A percentile compares a stretch with the other conserved stretches of the same genome.
Evolutionary conservation across 352 stramenopile genomes (phyloP).

Genomic region (Blastocystis sp.): DNA sequence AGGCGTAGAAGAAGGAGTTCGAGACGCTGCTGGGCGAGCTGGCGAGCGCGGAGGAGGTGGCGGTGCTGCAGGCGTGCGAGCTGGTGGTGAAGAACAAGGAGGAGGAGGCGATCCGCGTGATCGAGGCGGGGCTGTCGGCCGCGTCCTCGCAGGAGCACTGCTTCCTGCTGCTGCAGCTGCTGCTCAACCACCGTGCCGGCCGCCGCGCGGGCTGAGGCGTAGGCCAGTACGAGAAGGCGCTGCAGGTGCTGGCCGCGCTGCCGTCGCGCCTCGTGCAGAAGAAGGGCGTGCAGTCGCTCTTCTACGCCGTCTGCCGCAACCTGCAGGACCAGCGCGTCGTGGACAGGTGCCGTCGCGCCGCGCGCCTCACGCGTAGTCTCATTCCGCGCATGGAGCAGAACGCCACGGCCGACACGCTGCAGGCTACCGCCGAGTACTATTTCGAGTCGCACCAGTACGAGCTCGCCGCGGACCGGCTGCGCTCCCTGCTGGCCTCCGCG

Average conservation of each 20-base stretch:
- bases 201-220: not conserved
- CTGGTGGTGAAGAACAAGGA: constrained; percentile 32
- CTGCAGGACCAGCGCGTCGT: constrained; percentile 45
- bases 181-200: constrained; percentile 21
- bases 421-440: constrained; percentile 43
- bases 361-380: constrained; percentile 4
- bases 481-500: constrained; percentile 18
- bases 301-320: constrained; percentile 51
- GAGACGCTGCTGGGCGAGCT: constrained; percentile 15
- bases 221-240: constrained; percentile 13
- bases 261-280: constrained; percentile 16
- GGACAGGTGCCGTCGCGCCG: not conserved
- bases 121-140: not conserved
- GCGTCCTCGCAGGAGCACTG: constrained; percentile 2
- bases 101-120: constrained; percentile 1
- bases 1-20: constrained; percentile 44
- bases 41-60: not conserved
- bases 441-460: constrained; percentile 60
- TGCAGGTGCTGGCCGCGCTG: not conserved
- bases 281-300: constrained; percentile 28
- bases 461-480: not conserved
- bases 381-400: not conserved
- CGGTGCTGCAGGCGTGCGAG: constrained; percentile 14
- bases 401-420: not conserved
- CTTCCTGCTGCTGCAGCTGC: constrained; percentile 31